Conservation (phyloP, 129 eudicot genomes). For the Dittrichia graveolens region DNA sequence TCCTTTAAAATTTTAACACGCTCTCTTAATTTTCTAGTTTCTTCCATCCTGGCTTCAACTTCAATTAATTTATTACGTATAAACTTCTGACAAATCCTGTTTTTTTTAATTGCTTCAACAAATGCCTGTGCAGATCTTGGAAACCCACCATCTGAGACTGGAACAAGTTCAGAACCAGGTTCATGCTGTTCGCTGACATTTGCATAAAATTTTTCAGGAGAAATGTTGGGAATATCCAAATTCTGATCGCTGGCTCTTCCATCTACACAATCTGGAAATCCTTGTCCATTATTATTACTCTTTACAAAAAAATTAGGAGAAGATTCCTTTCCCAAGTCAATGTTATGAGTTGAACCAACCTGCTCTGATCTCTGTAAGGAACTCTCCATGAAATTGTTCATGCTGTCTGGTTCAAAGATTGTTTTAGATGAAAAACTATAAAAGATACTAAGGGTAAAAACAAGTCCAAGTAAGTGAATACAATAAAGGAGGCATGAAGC, state of each 20-base stretch:
- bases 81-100: conserved; percentile 76
- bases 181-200: conserved; percentile 40
- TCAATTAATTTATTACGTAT: conserved; percentile 58
- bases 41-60: conserved; percentile 72
- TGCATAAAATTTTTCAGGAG: conserved; percentile 25
- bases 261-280: conserved; percentile 83
- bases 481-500: background rate
- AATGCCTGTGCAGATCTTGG: conserved; percentile 72
- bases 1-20: conserved; percentile 60
- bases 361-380: conserved; percentile 49
- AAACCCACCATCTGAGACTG: conserved; percentile 49
- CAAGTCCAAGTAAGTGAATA: background rate
- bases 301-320: conserved; percentile 68
- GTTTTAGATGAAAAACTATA: background rate
- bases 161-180: conserved; percentile 43
- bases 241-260: conserved; percentile 35
- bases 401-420: conserved; percentile 41
- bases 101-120: conserved; percentile 91
- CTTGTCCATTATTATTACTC: conserved; percentile 65
- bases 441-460: conserved; percentile 1
- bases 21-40: conserved; percentile 54
- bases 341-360: conserved; percentile 68
- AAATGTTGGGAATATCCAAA: conserved; percentile 36
- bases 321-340: conserved; percentile 76
- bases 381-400: conserved; percentile 38